Evolutionary conservation across 1,284 basidiomycete species (phyloP).

Genomic region (Calocybe gambosa): DNA sequence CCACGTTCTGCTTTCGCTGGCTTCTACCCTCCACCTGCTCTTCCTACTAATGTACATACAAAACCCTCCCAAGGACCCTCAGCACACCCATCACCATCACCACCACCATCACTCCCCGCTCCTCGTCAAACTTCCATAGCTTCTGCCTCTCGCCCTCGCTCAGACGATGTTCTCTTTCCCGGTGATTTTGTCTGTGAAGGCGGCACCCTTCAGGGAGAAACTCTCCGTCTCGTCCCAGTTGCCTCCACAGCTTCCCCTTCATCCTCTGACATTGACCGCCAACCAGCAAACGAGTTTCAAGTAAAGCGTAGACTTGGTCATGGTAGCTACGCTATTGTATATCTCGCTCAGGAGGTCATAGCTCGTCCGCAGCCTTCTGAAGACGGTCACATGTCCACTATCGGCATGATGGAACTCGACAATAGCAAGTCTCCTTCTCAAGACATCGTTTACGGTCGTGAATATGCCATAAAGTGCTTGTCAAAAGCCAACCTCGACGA

Average conservation of each 20-base stretch:
- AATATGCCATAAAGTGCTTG: conserved; percentile 95
- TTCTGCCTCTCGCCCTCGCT: conserved; percentile 32
- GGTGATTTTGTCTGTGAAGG: conserved; percentile 71
- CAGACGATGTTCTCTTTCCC: conserved; percentile 58
- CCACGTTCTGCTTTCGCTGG: conserved; percentile 25
- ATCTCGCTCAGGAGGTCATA: conserved; percentile 83
- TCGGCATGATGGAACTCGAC: conserved; percentile 58
- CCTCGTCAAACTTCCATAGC: conserved; percentile 31
- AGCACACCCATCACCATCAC: conserved; percentile 37
- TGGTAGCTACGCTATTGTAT: conserved; percentile 91
- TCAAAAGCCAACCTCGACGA: conserved; percentile 89
- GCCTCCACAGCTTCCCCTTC: conserved; percentile 18
- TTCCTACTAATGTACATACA: conserved; percentile 30
- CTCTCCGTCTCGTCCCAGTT: conserved; percentile 45
- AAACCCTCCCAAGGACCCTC: conserved; percentile 28
- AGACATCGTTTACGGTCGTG: conserved; percentile 63
- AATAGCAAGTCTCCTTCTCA: conserved; percentile 31
- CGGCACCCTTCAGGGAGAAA: conserved; percentile 56
- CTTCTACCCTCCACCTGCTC: conserved; percentile 19
- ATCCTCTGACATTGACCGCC: conserved; percentile 26
- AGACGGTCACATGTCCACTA: conserved; percentile 49
- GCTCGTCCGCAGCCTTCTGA: conserved; percentile 54
- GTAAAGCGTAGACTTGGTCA: conserved; percentile 82
- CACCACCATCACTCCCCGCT: conserved; percentile 24
- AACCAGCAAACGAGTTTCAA: conserved; percentile 66